Base-by-base conservation (phyloP, 2,329 filamentous ascomycete species). In the Xenosphaeropsis pyriputrescens region DNA sequence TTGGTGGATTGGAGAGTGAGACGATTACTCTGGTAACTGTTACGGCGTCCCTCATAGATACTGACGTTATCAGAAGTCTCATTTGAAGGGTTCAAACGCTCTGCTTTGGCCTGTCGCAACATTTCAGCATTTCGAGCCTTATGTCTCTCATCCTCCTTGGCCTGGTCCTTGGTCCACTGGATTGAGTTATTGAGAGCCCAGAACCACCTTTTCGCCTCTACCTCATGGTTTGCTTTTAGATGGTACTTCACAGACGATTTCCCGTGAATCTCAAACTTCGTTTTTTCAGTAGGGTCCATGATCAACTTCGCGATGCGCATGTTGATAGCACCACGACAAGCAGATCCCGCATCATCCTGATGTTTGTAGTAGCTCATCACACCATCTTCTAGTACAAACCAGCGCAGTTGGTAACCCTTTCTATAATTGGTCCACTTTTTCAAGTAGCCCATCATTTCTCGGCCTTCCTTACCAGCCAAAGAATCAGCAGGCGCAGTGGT, bases 391-490 rank as follows among this genome's bases (percentile, higher is more conserved):
- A 98, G 72, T 12, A 96, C 91, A 55, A 98, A 98, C 88, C 89
- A 98, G 42, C 91, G 72, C 45, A 98, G 60, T 62, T 98, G 94
- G 63, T 95, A 98, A 7, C 91, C 91, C 54, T 84, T 88, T 16
- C 89, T 88, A 57, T 98, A 98, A 57, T 98, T 98, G 35, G 91
- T 98, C 91, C 91, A 98, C 58, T 98, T 98, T 63, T 95, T 96
- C 40, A 98, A 67, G 57, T 96, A 98, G 6, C 91, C 91, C 63
- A 93, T 95, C 84, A 98, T 96, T 60, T 96, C 89, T 35, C 88
- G 73, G 14, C 84, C 82, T 53, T 98, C 91, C 47, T 89, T 86
- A 13, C 82, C 80, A 18, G 81, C 82, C 41, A 77, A 57, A 15
- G 72, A 64, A 46, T 82, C 72, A 8, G 69, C 65, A 13, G 76